A percentile compares a stretch with the other conserved stretches of the same genome.
These are phyloP conservation scores for Candida mesenterica DNA, from an alignment of 1,139 yeast genomes.

Conservation along the genomic window DNA sequence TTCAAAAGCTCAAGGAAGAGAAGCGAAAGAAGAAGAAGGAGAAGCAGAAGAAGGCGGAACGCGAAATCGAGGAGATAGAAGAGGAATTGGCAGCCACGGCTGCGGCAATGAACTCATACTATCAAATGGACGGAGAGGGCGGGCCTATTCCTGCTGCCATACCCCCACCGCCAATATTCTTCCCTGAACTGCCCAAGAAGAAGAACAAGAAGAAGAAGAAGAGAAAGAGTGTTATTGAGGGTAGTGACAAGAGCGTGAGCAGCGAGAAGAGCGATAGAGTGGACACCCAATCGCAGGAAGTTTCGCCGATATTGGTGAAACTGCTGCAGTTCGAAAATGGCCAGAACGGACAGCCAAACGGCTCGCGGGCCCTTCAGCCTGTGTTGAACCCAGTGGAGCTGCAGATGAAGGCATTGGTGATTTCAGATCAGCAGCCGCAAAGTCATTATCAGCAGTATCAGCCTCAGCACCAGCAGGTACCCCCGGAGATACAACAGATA, in stretches of 20 bases:
- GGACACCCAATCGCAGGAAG: constrained; percentile 6
- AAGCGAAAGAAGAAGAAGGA: constrained; percentile 20
- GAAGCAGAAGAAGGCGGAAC: constrained; percentile 19
- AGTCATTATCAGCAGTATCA: constrained; percentile 1
- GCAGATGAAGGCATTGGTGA: not conserved
- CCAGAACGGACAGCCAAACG: too few relatives aligned
- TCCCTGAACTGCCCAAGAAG: constrained; percentile 14
- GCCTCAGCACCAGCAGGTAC: constrained; percentile 5
- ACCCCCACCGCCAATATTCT: constrained; percentile 15
- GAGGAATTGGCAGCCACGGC: constrained; percentile 26
- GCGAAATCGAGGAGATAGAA: constrained; percentile 16
- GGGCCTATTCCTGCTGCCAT: constrained; percentile 11
- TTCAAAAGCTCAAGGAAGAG: constrained; percentile 14
- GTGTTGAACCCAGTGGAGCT: not conserved
- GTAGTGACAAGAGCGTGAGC: constrained; percentile 10
- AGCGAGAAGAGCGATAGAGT: not conserved
- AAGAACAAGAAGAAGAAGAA: constrained; percentile 17
- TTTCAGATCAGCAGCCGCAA: not conserved
- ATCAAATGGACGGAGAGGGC: not conserved
- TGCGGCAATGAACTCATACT: constrained; percentile 7
- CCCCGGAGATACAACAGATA: constrained; percentile 4
- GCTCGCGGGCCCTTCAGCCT: not conserved
- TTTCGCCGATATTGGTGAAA: constrained; percentile 2
- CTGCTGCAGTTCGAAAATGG: not conserved
- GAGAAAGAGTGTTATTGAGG: constrained; percentile 6